Evolutionary conservation across 1,284 basidiomycete genomes (phyloP).

Genomic region (Tilletia walkeri): DNA sequence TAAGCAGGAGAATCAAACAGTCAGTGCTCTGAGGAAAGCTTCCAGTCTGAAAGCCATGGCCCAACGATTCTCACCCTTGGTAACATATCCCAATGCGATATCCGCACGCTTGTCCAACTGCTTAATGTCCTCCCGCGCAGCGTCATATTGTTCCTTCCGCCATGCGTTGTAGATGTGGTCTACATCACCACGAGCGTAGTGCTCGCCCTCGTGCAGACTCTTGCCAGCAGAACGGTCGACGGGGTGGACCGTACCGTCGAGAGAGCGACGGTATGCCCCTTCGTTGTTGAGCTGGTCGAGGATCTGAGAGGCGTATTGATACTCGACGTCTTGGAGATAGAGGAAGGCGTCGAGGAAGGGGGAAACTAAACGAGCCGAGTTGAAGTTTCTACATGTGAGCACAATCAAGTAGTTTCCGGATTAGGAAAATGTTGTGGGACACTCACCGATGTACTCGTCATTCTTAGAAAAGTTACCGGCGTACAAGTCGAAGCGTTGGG

Average conservation of each 20-base stretch:
- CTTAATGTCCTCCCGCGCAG: conserved; percentile 23
- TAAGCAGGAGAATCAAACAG: not conserved
- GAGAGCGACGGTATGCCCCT: conserved; percentile 16
- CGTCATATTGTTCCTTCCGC: conserved; percentile 16
- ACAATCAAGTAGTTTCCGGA: not conserved
- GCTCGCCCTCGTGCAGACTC: conserved; percentile 22
- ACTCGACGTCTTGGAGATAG: conserved; percentile 45
- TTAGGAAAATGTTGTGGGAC: not conserved
- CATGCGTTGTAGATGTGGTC: conserved; percentile 23
- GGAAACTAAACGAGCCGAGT: conserved; percentile 13
- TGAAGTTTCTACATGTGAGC: not conserved
- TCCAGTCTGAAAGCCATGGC: conserved; percentile 10
- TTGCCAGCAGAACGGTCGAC: not conserved
- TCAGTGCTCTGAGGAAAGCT: not conserved
- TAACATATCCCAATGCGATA: conserved; percentile 51
- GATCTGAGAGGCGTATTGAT: conserved; percentile 37
- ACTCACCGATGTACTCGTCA: conserved; percentile 36
- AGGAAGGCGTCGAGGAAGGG: conserved; percentile 51
- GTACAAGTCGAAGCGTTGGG: conserved; percentile 36
- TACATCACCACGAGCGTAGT: conserved; percentile 24
- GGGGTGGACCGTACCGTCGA: not conserved
- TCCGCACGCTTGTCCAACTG: conserved; percentile 36
- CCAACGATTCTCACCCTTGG: conserved; percentile 37
- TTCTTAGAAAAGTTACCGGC: conserved; percentile 49
- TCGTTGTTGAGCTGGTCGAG: conserved; percentile 30